phyloP scores from a whole-genome alignment of 2,329 filamentous ascomycete genomes.

The Torrubiellomyces zombiae region DNA sequence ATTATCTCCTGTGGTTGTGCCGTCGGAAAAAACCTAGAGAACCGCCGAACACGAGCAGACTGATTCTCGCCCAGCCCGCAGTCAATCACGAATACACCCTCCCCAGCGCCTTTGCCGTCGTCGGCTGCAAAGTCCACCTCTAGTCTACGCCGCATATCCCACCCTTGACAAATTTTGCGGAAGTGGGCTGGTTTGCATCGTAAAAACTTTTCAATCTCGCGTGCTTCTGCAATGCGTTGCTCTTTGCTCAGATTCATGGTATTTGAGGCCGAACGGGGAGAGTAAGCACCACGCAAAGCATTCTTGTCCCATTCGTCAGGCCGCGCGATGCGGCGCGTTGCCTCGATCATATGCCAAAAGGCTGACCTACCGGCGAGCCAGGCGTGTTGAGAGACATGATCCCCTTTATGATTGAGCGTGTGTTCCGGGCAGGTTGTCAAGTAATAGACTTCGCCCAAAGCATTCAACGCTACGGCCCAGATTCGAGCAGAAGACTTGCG shows the following conservation, averaged over 20 bases:
- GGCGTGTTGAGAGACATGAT: conserved; percentile 47
- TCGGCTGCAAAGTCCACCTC: conserved; percentile 82
- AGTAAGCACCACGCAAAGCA: conserved; percentile 56
- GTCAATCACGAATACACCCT: conserved; percentile 57
- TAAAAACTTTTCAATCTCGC: conserved; percentile 65
- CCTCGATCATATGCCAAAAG: conserved; percentile 67
- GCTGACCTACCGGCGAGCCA: conserved; percentile 69
- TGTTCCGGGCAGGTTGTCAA: conserved; percentile 53
- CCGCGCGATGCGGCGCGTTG: conserved; percentile 54
- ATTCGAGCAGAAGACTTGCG: conserved; percentile 55
- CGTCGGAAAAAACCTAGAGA: conserved; percentile 17
- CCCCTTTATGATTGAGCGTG: conserved; percentile 29
- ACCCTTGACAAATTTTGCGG: conserved; percentile 59
- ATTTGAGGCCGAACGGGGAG: conserved; percentile 61
- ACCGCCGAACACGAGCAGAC: conserved; percentile 26
- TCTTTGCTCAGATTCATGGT: conserved; percentile 53
- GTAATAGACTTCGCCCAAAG: conserved; percentile 81
- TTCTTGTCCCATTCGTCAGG: conserved; percentile 58
- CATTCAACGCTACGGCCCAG: conserved; percentile 90
- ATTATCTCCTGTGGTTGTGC: conserved; percentile 6
- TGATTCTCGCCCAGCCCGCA: conserved; percentile 50
- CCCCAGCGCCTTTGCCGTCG: conserved; percentile 59
- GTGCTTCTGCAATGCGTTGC: conserved; percentile 60
- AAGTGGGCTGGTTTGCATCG: conserved; percentile 61
- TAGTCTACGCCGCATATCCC: conserved; percentile 79